A percentile compares a stretch with the other conserved stretches of the same genome.
Conservation (phyloP, 345 rosid genomes). For the Combretum micranthum region DNA sequence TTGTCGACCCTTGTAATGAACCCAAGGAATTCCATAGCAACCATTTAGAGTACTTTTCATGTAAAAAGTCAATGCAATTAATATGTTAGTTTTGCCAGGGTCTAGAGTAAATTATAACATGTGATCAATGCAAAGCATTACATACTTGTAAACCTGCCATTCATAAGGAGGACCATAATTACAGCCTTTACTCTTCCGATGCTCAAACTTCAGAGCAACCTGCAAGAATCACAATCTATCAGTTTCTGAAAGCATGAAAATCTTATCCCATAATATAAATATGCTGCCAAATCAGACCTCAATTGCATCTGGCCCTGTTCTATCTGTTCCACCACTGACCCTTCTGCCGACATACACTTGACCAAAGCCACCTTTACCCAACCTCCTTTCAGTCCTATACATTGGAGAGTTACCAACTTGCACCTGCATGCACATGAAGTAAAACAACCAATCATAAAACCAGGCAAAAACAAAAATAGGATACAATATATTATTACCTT, state of each 20-base stretch:
- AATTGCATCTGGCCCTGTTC: constrained; percentile 72
- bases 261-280: background rate
- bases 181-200: constrained; percentile 91
- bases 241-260: background rate
- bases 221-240: constrained; percentile 21
- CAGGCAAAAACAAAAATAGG: background rate
- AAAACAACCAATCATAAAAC: no score
- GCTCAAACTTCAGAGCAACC: constrained; percentile 98
- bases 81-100: background rate
- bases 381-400: constrained; percentile 74
- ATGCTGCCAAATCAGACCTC: constrained; percentile 35
- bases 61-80: constrained; percentile 1
- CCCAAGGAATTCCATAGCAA: constrained; percentile 84
- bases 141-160: constrained; percentile 97
- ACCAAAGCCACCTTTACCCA: constrained; percentile 99
- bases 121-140: constrained; percentile 2
- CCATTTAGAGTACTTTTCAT: constrained; percentile 50
- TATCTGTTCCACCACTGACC: constrained; percentile 54
- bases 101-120: background rate
- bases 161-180: constrained; percentile 93
- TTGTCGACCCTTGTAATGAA: constrained; percentile 87
- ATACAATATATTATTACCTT: no score
- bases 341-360: constrained; percentile 96
- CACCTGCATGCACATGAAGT: constrained; percentile 34
- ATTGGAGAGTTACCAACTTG: constrained; percentile 87